phyloP scores from a whole-genome alignment of 2,329 filamentous ascomycete species.

The Epichloe gansuensis region DNA sequence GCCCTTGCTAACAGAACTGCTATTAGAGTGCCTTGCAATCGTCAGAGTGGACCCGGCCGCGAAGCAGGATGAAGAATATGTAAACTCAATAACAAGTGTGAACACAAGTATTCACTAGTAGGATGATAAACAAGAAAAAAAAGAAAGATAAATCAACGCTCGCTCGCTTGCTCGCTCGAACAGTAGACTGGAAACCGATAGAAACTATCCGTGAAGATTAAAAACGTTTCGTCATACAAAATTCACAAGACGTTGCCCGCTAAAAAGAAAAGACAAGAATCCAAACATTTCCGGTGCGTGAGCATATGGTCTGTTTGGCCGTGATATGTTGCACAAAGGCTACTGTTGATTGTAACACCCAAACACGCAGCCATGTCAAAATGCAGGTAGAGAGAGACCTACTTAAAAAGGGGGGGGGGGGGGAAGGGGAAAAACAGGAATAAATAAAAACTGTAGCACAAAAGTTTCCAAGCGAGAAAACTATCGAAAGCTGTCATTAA shows the following conservation, averaged over 20 bases:
- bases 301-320: slow-evolving; percentile 5
- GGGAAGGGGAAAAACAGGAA: slow-evolving; percentile 6
- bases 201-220: not conserved
- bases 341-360: not conserved
- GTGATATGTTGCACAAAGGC: not conserved
- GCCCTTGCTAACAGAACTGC: not conserved
- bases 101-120: not conserved
- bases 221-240: not conserved
- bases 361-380: not conserved
- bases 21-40: not conserved
- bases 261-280: not conserved
- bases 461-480: slow-evolving; percentile 6
- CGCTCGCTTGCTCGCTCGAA: slow-evolving; percentile 4
- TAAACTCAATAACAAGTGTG: not conserved
- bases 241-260: not conserved
- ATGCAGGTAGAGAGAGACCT: not conserved
- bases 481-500: slow-evolving; percentile 14
- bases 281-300: slow-evolving; percentile 4
- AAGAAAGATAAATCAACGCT: slow-evolving; percentile 2
- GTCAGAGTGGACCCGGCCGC: not conserved
- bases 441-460: slow-evolving; percentile 1
- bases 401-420: not conserved
- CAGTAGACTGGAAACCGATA: not conserved
- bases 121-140: not conserved
- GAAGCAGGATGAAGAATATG: not conserved